These are phyloP conservation scores for Suillus lakei DNA, from an alignment of 768 basidiomycete species.

Conservation along the genomic window DNA sequence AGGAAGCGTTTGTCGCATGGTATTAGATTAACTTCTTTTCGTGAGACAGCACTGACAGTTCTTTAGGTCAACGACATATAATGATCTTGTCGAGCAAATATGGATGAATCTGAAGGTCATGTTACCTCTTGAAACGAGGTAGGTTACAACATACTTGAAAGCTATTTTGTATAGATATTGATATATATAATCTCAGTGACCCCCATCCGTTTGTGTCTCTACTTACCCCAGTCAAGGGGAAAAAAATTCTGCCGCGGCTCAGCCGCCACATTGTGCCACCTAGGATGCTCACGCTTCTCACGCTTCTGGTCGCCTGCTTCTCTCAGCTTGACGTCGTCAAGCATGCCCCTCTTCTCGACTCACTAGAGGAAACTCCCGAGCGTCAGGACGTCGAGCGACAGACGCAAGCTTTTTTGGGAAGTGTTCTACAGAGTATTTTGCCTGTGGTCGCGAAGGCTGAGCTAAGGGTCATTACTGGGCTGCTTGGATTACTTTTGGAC, in stretches of 20 bases:
- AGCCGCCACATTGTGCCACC: slow-evolving; percentile 80
- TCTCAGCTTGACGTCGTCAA: slow-evolving; percentile 90
- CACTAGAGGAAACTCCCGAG: slow-evolving; percentile 61
- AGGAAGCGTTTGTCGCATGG: slow-evolving; percentile 50
- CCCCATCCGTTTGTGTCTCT: slow-evolving; percentile 98
- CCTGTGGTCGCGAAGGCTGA: slow-evolving; percentile 80
- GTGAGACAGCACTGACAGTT: slow-evolving; percentile 10
- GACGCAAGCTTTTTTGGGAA: slow-evolving; percentile 86
- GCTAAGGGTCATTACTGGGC: slow-evolving; percentile 82
- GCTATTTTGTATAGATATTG: not conserved
- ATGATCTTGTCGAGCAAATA: slow-evolving; percentile 64
- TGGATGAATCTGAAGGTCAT: slow-evolving; percentile 88
- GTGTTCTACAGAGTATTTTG: slow-evolving; percentile 86
- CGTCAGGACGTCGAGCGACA: slow-evolving; percentile 81
- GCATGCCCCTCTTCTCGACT: slow-evolving; percentile 74
- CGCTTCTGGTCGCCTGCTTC: slow-evolving; percentile 93
- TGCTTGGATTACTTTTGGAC: slow-evolving; percentile 83
- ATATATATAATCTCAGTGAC: slow-evolving; percentile 50
- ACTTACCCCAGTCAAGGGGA: slow-evolving; percentile 87
- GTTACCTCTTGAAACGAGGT: slow-evolving; percentile 95
- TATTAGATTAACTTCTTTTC: slow-evolving; percentile 29
- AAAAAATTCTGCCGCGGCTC: slow-evolving; percentile 87
- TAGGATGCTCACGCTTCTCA: slow-evolving; percentile 85
- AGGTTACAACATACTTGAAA: slow-evolving; percentile 14
- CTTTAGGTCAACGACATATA: slow-evolving; percentile 63